These are phyloP conservation scores for Bremia lactucae DNA, from an alignment of 352 stramenopile genomes.

Conservation along the genomic window DNA sequence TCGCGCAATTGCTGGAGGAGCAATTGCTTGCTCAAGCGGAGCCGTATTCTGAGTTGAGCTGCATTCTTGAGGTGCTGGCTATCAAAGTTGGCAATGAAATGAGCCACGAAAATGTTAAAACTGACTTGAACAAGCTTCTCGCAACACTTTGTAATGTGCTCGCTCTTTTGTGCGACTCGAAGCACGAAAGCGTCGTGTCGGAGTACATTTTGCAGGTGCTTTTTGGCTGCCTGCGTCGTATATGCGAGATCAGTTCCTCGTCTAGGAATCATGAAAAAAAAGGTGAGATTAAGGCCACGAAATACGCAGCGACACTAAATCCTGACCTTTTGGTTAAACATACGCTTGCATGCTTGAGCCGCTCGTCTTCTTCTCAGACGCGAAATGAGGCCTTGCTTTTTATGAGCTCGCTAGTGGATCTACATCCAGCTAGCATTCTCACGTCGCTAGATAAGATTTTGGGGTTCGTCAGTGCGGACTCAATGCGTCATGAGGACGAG, in stretches of 20 bases:
- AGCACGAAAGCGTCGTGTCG: slow-evolving; percentile 43
- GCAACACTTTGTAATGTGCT: slow-evolving; percentile 50
- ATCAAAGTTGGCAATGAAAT: slow-evolving; percentile 47
- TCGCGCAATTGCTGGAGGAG: slow-evolving; percentile 40
- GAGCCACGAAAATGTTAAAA: slow-evolving; percentile 16
- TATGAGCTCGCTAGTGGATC: slow-evolving; percentile 63
- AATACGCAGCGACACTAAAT: slow-evolving; percentile 19
- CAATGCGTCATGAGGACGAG: slow-evolving; percentile 67
- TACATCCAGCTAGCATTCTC: slow-evolving; percentile 64
- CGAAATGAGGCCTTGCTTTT: slow-evolving; percentile 78
- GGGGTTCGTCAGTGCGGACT: slow-evolving; percentile 41
- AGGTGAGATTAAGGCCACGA: slow-evolving; percentile 9
- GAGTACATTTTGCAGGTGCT: slow-evolving; percentile 79
- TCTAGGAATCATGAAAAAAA: slow-evolving; percentile 5
- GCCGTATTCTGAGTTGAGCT: slow-evolving; percentile 45
- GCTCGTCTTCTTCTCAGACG: slow-evolving; percentile 61
- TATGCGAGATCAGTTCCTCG: slow-evolving; percentile 33
- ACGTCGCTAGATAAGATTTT: slow-evolving; percentile 72
- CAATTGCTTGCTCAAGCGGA: slow-evolving; percentile 20
- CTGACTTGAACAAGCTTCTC: slow-evolving; percentile 31
- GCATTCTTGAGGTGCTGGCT: slow-evolving; percentile 64
- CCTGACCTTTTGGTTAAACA: slow-evolving; percentile 70
- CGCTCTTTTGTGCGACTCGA: slow-evolving; percentile 38
- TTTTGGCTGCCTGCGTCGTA: slow-evolving; percentile 61
- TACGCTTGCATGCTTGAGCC: slow-evolving; percentile 53